Conservation (phyloP, 2,329 filamentous ascomycete genomes). For the Endoconidiophora polonica region DNA sequence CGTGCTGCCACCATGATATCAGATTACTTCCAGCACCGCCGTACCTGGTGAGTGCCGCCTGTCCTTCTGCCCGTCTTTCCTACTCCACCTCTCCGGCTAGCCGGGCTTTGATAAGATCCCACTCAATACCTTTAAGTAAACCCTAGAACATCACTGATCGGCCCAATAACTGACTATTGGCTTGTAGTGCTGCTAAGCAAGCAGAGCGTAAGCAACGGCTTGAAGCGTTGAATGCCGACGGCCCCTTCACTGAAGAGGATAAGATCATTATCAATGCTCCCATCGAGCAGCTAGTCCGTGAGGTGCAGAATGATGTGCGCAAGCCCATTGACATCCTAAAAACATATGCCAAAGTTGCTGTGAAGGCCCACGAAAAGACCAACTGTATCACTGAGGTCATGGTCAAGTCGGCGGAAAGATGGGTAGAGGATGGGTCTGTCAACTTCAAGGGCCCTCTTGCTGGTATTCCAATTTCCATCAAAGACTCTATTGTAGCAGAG, state of each 20-base stretch:
- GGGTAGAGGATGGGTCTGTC: slow-evolving; percentile 39
- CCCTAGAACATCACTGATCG: not conserved
- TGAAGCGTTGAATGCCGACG: slow-evolving; percentile 41
- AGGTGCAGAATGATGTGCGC: slow-evolving; percentile 53
- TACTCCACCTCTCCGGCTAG: not conserved
- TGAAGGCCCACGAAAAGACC: slow-evolving; percentile 70
- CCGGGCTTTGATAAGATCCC: not conserved
- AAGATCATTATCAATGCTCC: slow-evolving; percentile 51
- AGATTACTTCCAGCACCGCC: slow-evolving; percentile 15
- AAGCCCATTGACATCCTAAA: slow-evolving; percentile 59
- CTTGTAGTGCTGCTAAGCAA: slow-evolving; percentile 44
- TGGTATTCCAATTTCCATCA: slow-evolving; percentile 73
- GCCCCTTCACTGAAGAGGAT: slow-evolving; percentile 47
- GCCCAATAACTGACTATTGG: not conserved
- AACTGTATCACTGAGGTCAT: slow-evolving; percentile 85
- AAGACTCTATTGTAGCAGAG: slow-evolving; percentile 62
- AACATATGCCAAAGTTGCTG: slow-evolving; percentile 71
- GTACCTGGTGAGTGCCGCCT: slow-evolving; percentile 21
- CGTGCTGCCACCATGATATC: slow-evolving; percentile 5
- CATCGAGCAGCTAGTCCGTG: slow-evolving; percentile 61
- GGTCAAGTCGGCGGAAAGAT: slow-evolving; percentile 59
- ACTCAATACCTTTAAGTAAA: not conserved
- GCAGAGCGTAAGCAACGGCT: slow-evolving; percentile 56
- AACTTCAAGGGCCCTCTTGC: slow-evolving; percentile 71
- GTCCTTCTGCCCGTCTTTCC: too few species aligned